Evolutionary conservation across 257 asterid genomes (phyloP).

Genomic region (Fraxinus pennsylvanica): DNA sequence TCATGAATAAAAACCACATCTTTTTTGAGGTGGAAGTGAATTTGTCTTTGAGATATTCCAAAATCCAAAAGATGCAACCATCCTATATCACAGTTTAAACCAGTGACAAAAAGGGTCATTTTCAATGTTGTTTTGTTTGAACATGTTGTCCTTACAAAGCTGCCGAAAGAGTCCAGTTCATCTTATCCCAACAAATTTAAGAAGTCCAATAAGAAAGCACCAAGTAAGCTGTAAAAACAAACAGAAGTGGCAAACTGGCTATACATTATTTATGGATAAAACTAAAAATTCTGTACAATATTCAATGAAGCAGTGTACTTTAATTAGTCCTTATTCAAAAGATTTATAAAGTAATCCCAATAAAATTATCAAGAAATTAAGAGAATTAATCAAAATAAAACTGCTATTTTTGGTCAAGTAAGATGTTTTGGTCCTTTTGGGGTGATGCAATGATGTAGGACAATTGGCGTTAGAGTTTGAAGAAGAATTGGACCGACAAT

Average conservation of each 20-base stretch:
- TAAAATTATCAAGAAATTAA: not conserved
- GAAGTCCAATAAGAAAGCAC: conserved; percentile 12
- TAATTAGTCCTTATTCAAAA: not conserved
- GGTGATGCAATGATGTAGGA: too few species aligned
- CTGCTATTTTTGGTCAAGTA: not conserved
- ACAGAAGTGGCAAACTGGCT: conserved; percentile 8
- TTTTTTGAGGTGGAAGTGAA: not conserved
- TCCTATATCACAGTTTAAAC: not conserved
- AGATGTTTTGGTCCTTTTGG: not conserved
- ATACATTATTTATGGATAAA: not conserved
- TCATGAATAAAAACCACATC: not conserved
- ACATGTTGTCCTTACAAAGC: conserved; percentile 6
- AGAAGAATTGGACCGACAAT: too few species aligned
- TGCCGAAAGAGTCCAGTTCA: conserved; percentile 6
- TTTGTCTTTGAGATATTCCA: not conserved
- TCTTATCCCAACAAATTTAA: conserved; percentile 27
- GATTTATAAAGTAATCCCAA: not conserved
- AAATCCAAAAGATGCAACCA: not conserved
- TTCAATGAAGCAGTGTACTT: not conserved
- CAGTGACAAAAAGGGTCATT: conserved; percentile 16
- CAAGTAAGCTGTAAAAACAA: conserved; percentile 5
- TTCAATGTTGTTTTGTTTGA: conserved; percentile 19
- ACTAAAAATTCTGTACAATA: not conserved
- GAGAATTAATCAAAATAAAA: not conserved
- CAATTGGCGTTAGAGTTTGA: too few species aligned